A percentile compares a stretch with the other conserved stretches of the same genome.
phyloP scores from a whole-genome alignment of 1,284 basidiomycete genomes.

The Leccinum griseonigrum region DNA sequence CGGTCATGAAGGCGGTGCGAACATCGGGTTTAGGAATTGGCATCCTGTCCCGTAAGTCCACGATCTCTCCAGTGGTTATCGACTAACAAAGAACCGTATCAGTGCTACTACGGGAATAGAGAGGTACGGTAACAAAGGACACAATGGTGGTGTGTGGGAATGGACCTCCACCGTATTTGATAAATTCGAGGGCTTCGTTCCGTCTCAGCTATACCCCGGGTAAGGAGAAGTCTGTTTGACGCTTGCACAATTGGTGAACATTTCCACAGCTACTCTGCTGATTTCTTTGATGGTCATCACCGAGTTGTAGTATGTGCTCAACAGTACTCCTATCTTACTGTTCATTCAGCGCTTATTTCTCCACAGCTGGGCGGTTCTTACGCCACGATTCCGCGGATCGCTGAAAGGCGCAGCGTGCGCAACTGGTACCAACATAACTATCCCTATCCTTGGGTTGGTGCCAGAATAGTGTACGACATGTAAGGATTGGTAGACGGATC shows the following conservation, averaged over 20 bases:
- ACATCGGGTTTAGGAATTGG: constrained; percentile 91
- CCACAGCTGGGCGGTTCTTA: constrained; percentile 86
- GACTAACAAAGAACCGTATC: constrained; percentile 8
- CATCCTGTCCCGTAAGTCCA: constrained; percentile 81
- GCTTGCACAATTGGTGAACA: neutral
- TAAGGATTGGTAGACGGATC: constrained; percentile 7
- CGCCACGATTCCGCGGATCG: constrained; percentile 80
- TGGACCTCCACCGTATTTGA: constrained; percentile 88
- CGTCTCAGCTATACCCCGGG: constrained; percentile 83
- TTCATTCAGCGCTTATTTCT: constrained; percentile 12
- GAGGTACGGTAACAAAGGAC: constrained; percentile 51
- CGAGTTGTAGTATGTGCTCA: constrained; percentile 68
- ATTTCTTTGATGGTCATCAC: constrained; percentile 89
- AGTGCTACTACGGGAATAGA: constrained; percentile 63
- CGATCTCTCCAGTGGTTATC: neutral
- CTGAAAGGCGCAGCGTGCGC: constrained; percentile 70
- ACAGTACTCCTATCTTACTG: neutral
- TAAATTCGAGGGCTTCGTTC: constrained; percentile 71
- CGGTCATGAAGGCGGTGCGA: constrained; percentile 72
- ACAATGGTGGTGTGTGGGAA: constrained; percentile 98
- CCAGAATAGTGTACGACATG: constrained; percentile 69
- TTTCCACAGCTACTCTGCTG: constrained; percentile 66
- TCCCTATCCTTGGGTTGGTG: constrained; percentile 72
- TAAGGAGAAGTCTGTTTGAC: constrained; percentile 26
- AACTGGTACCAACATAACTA: constrained; percentile 87